Conservation (phyloP, 2,329 filamentous ascomycete genomes). For the Fusarium sp. region DNA sequence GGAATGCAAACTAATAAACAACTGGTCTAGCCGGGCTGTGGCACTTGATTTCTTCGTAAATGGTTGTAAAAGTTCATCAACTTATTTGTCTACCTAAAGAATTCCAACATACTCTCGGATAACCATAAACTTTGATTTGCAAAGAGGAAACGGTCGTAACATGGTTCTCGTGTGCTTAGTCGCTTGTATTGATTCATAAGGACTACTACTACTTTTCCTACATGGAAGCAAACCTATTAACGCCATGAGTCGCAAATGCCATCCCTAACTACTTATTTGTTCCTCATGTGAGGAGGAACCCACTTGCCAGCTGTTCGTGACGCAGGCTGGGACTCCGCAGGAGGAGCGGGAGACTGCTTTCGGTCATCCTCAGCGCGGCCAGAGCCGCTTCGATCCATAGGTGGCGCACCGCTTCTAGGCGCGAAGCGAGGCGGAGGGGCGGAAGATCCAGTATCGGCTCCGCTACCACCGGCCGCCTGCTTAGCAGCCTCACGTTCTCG, state of each 20-base stretch:
- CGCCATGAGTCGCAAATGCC: constrained; percentile 50
- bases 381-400: constrained; percentile 58
- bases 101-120: constrained; percentile 15
- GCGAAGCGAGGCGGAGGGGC: constrained; percentile 55
- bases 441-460: constrained; percentile 50
- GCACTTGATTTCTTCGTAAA: constrained; percentile 13
- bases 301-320: constrained; percentile 68
- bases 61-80: constrained; percentile 14
- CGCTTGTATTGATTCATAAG: constrained; percentile 43
- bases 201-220: constrained; percentile 47
- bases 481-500: constrained; percentile 75
- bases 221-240: constrained; percentile 53
- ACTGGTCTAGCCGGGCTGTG: constrained; percentile 4
- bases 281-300: constrained; percentile 62
- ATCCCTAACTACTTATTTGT: constrained; percentile 44
- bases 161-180: constrained; percentile 45
- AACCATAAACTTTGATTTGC: constrained; percentile 14
- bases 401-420: constrained; percentile 54
- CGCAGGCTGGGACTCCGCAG: constrained; percentile 62
- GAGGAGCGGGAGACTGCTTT: constrained; percentile 55
- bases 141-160: constrained; percentile 26
- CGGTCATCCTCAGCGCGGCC: constrained; percentile 53
- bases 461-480: constrained; percentile 51
- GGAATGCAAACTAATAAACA: constrained; percentile 28
- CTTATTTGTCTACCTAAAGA: constrained; percentile 1